phyloP scores from a whole-genome alignment of 2,329 filamentous ascomycete genomes.

The Fusarium annulatum region DNA sequence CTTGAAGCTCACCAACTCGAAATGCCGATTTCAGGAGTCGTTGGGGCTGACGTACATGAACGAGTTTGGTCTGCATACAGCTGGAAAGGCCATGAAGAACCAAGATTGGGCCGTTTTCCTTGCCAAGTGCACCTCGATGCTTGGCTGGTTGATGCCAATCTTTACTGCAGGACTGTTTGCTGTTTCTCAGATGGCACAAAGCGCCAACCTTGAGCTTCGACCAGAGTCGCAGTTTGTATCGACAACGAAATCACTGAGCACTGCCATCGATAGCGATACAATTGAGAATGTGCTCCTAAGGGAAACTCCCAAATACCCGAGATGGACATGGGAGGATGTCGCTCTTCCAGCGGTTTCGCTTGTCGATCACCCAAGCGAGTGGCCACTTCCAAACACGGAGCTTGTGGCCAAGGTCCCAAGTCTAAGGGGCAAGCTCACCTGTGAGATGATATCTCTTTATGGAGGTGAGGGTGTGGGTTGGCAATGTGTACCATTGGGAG shows the following conservation, averaged over 20 bases:
- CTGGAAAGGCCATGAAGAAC: slow-evolving; percentile 39
- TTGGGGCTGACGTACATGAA: slow-evolving; percentile 46
- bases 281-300: slow-evolving; percentile 36
- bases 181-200: slow-evolving; percentile 33
- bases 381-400: slow-evolving; percentile 41
- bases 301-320: slow-evolving; percentile 39
- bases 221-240: slow-evolving; percentile 38
- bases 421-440: slow-evolving; percentile 32
- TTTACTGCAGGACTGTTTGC: slow-evolving; percentile 46
- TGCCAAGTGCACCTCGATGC: slow-evolving; percentile 40
- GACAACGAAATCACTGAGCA: slow-evolving; percentile 29
- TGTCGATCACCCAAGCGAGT: slow-evolving; percentile 22
- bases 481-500: slow-evolving; percentile 35
- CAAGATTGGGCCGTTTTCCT: slow-evolving; percentile 46
- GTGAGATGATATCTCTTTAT: slow-evolving; percentile 33
- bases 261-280: slow-evolving; percentile 22
- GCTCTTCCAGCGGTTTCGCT: slow-evolving; percentile 40
- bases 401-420: slow-evolving; percentile 37
- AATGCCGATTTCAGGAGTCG: slow-evolving; percentile 40
- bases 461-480: slow-evolving; percentile 25
- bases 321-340: slow-evolving; percentile 44
- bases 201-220: slow-evolving; percentile 35
- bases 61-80: slow-evolving; percentile 42
- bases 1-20: slow-evolving; percentile 36
- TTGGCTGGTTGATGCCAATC: slow-evolving; percentile 47